phyloP scores from a whole-genome alignment of 805 yeast genomes.

The Ogataea angusta region DNA sequence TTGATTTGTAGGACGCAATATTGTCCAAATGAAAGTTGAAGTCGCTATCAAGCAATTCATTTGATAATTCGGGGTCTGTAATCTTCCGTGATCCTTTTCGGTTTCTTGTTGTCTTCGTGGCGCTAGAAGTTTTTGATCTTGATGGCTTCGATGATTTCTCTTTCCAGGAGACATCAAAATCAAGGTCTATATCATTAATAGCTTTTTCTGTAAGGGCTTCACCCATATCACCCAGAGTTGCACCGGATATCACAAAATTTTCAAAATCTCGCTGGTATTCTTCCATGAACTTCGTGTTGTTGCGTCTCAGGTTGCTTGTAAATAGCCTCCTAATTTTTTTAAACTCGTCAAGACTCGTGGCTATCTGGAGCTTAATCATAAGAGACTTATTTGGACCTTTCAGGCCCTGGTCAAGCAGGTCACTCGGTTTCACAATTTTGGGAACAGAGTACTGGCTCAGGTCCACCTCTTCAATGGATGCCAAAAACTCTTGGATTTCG shows the following conservation, averaged over 20 bases:
- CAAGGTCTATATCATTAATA: background rate
- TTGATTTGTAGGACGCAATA: background rate
- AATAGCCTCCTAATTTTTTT: constrained; percentile 22
- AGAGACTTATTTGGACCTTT: constrained; percentile 22
- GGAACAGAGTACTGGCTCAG: constrained; percentile 14
- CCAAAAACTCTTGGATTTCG: constrained; percentile 30
- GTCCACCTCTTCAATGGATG: constrained; percentile 13
- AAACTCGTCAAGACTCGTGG: constrained; percentile 28
- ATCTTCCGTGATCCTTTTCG: background rate
- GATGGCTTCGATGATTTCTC: background rate
- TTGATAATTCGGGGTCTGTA: background rate
- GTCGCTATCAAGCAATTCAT: constrained; percentile 5
- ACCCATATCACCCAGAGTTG: background rate
- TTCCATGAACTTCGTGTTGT: background rate
- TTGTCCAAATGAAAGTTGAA: constrained; percentile 4
- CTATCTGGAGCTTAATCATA: constrained; percentile 32
- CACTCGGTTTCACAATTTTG: constrained; percentile 22
- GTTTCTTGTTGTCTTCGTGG: background rate
- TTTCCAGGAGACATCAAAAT: background rate
- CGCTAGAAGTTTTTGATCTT: too few species aligned
- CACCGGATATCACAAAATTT: background rate
- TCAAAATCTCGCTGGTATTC: background rate
- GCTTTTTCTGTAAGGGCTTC: background rate
- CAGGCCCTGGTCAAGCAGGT: constrained; percentile 26
- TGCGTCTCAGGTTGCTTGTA: constrained; percentile 11